Evolutionary conservation across 1,284 basidiomycete genomes (phyloP), one percentile per base, ranked within the genome.

Genomic region (Cystobasidium pallidum): DNA sequence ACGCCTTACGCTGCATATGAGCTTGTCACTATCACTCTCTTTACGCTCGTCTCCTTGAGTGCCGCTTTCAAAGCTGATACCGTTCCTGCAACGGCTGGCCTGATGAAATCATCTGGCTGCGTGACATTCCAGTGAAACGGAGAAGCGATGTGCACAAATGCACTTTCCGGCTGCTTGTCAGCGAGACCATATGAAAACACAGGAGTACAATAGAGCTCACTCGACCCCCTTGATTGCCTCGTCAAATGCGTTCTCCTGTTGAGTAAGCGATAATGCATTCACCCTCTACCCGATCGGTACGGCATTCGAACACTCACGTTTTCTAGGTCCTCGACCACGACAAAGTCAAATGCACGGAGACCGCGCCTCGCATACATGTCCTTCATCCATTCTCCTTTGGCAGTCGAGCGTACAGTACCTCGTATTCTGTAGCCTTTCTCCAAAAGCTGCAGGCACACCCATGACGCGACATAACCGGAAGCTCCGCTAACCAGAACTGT

Each of bases 71-170:
- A 76, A 11, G 84, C 76, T 62, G 79, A 80, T n/a, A 76, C 76
- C 0, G 84, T 85, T 1, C 83, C 84, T 54, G 82, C 73, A n/a
- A 85, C 80, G 15, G 83, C 83, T 3, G 83, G 82, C 64, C 81
- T 79, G 65, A 83, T 79, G 66, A 83, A 79, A 36, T 81, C 81
- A 41, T 77, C 74, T 7, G 80, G 79, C 51, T 80, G 78, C 10
- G 73, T 11, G 7, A 75, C 73, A 43, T 73, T 71, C 72, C 75
- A 78, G 54, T 78, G 81, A 77, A 82, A 82, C 4, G 81, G 81
- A 4, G 80, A 81, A 30, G 80, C 81, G 63, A 77, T 75, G 68
- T 77, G 73, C 4, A 77, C 75, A 6, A 54, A 28, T 15, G 71
- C 54, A 39, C 57, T n/a, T n/a, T n/a, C n/a, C n/a, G n/a, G n/a